Evolutionary conservation across 768 basidiomycete species (phyloP), one percentile per base, ranked within the genome.

Genomic region (Tubosaeta sp.): DNA sequence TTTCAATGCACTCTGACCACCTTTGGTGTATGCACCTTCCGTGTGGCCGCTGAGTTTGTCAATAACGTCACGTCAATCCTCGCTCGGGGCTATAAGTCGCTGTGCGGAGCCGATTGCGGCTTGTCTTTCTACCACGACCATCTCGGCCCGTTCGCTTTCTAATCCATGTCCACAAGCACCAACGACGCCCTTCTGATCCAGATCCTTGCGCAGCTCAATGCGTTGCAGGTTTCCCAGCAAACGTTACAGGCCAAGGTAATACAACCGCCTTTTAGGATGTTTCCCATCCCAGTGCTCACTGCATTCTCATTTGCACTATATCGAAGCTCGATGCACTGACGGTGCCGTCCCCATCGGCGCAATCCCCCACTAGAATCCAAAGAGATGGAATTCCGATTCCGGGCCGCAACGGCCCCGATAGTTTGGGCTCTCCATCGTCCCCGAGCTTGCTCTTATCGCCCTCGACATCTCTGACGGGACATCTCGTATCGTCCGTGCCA

Each of bases 201-300:
- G 67, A 91, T 93, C 50, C 75, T 91, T 9, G 71, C 74, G 6
- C 85, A 86, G 70, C 79, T 93, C 48, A 76, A 86, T 59, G 74
- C 80, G 5, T 74, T 93, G 62, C 85, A 88, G 66, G 69, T 85
- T 44, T 82, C 82, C 45, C 88, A 92, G 65, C 86, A 90, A 67
- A 76, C 82, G 0, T 74, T 92, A 62, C 86, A 90, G 59, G 83
- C 86, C 22, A 89, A 93, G 78, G 89, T 91, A 58, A 42, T 13
- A 31, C 37, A 10, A 22, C 56, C 43, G n/a, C 46, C 29, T 50
- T 33, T 39, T 32, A 7, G 46, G 31, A 35, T 19, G 35, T 34
- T 8, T 22, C 32, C 17, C 14, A 19, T 46, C 37, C 5, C 46
- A 38, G 14, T 27, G n/a, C 50, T 60, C 32, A 58, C 27, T 19